phyloP scores from a whole-genome alignment of 257 asterid species.

The Nicotiana knightiana region DNA sequence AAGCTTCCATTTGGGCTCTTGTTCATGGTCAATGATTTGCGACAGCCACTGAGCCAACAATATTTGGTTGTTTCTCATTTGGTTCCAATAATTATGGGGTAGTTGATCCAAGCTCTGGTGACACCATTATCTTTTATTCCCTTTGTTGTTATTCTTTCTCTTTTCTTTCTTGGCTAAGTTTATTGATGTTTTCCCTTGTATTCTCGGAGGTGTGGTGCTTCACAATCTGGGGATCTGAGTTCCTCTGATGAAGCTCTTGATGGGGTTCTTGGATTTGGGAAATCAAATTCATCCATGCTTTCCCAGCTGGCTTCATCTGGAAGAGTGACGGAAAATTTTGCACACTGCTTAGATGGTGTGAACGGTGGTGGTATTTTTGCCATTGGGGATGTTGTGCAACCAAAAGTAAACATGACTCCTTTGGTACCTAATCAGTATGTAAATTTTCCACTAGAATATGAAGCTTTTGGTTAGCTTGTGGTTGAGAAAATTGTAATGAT shows the following conservation, averaged over 20 bases:
- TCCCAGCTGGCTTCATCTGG: constrained; percentile 94
- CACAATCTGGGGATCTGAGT: constrained; percentile 73
- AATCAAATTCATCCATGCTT: constrained; percentile 86
- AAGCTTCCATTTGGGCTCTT: neutral
- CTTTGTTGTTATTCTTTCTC: neutral
- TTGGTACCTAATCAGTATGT: constrained; percentile 79
- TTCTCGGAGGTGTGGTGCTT: constrained; percentile 79
- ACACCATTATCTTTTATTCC: neutral
- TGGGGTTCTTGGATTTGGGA: constrained; percentile 97
- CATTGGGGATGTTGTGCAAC: constrained; percentile 96
- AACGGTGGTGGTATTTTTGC: constrained; percentile 99
- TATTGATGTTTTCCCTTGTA: constrained; percentile 4
- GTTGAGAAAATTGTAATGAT: neutral
- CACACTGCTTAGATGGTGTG: constrained; percentile 93
- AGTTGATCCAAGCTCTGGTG: neutral
- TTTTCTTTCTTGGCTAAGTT: neutral
- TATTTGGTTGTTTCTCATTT: neutral
- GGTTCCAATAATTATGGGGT: neutral
- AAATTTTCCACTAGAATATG: neutral
- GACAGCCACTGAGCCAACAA: neutral
- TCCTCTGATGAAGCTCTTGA: constrained; percentile 90
- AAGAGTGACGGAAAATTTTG: constrained; percentile 86
- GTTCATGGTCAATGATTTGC: neutral
- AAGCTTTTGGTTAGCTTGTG: neutral
- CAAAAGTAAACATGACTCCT: constrained; percentile 89